Base-by-base conservation (phyloP, 768 basidiomycete genomes). In the Pleurotus cornucopiae region DNA sequence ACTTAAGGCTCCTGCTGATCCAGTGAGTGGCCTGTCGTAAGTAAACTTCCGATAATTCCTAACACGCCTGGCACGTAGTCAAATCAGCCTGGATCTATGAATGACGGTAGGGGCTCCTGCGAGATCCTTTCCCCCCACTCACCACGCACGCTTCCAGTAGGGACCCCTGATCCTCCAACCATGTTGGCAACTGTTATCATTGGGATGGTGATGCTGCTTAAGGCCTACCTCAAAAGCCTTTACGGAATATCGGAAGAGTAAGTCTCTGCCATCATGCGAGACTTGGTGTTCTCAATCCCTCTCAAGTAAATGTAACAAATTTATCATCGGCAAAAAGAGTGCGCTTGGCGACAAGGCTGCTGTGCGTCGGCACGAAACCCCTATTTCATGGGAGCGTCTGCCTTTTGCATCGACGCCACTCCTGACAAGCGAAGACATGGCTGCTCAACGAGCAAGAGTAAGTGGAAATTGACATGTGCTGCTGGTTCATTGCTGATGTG, bases 221-320 rank as follows among this genome's bases (percentile, higher is more conserved):
- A 96, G 64, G 80, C 86, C 4, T 82, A 98, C 69, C 76, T 99
- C 56, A 94, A 98, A 66, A 69, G 69, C 1, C 64, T 92, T 12
- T 99, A 98, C 65, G 84, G 86, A 1, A 68, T 98, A 39, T 88
- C 91, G 1, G 95, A 98, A 75, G 94, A 97, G 95, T 96, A 66
- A 57, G 89, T 76, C 51, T 59, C 18, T 30, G 40, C 38, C 30
- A n/a, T 21, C 9, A 2, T 11, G 55, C 41, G 51, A 53, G 46
- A 54, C 7, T n/a, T 23, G 20, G n/a, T 23, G 47, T 30, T 54
- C 18, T 54, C 49, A 43, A 12, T 25, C 53, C 6, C 1, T 11
- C 47, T 16, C 20, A 56, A 97, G 94, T 44, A 98, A 97, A 89
- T 94, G 94, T 61, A 76, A 80, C 46, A 98, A 94, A 70, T 97